A percentile compares a stretch with the other conserved stretches of the same genome.
Conservation (phyloP, 306 rosid genomes). For the Cicer pinnatifidum region DNA sequence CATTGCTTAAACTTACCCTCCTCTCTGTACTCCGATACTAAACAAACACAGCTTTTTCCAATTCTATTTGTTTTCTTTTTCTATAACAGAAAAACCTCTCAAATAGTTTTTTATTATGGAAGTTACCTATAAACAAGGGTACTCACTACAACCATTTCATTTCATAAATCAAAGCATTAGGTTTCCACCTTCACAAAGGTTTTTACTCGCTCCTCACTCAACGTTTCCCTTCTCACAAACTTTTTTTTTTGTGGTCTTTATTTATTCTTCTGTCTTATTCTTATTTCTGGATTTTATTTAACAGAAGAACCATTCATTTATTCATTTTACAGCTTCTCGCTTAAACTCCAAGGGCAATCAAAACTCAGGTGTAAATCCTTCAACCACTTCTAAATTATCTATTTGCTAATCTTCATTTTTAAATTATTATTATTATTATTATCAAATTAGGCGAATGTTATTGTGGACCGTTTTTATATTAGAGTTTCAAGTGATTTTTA, state of each 20-base stretch:
- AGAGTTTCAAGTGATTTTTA: no score
- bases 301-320: not conserved
- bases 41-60: no score
- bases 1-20: no score
- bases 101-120: conserved; percentile 20
- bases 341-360: conserved; percentile 33
- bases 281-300: not conserved
- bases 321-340: conserved; percentile 36
- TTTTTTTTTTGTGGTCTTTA: not conserved
- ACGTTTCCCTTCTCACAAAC: not conserved
- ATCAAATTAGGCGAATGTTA: not conserved
- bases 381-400: not conserved
- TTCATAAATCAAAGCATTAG: not conserved
- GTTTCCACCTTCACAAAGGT: conserved; percentile 27
- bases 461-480: no score
- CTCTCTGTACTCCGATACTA: no score
- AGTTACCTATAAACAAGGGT: conserved; percentile 30
- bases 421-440: not conserved
- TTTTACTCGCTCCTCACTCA: not conserved
- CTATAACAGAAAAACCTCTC: not conserved
- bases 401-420: not conserved
- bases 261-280: not conserved
- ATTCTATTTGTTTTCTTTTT: no score
- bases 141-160: conserved; percentile 18
- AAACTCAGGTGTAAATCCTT: conserved; percentile 38